phyloP scores from a whole-genome alignment of 1,284 basidiomycete species.

The Austropuccinia psidii region DNA sequence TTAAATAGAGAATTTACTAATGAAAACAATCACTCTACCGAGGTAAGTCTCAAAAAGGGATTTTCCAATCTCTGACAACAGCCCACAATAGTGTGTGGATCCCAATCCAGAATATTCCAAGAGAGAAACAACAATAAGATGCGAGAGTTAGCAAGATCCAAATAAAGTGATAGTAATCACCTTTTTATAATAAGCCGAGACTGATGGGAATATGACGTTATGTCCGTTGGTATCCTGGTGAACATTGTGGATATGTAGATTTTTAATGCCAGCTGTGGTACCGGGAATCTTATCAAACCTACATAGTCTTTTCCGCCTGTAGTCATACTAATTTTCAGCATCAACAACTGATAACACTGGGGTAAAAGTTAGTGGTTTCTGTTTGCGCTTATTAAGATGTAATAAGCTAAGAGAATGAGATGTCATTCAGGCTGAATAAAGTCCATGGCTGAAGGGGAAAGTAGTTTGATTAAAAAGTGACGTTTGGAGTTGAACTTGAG shows the following conservation, averaged over 20 bases:
- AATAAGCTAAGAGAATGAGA: conserved; percentile 55
- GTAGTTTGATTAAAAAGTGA: conserved; percentile 48
- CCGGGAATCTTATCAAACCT: conserved; percentile 45
- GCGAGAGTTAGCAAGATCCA: background rate
- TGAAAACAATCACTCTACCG: conserved; percentile 55
- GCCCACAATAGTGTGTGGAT: conserved; percentile 87
- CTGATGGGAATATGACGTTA: background rate
- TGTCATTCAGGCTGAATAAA: conserved; percentile 36
- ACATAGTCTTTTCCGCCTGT: conserved; percentile 43
- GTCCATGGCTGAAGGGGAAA: conserved; percentile 39
- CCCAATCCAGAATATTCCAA: conserved; percentile 94
- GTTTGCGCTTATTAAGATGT: conserved; percentile 59
- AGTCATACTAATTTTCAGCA: conserved; percentile 40
- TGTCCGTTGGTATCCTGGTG: conserved; percentile 29
- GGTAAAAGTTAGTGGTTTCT: background rate
- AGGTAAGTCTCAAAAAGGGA: conserved; percentile 87
- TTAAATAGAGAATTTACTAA: background rate
- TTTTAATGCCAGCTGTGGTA: conserved; percentile 39
- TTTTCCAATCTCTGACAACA: conserved; percentile 84
- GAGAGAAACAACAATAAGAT: background rate
- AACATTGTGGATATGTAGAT: conserved; percentile 39
- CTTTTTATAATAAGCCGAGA: conserved; percentile 2
- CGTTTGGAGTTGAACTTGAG: conserved; percentile 69
- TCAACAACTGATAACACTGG: background rate
- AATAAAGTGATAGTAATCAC: background rate